phyloP scores from a whole-genome alignment of 148 eudicot species.

The Pharnaceum exiguum region DNA sequence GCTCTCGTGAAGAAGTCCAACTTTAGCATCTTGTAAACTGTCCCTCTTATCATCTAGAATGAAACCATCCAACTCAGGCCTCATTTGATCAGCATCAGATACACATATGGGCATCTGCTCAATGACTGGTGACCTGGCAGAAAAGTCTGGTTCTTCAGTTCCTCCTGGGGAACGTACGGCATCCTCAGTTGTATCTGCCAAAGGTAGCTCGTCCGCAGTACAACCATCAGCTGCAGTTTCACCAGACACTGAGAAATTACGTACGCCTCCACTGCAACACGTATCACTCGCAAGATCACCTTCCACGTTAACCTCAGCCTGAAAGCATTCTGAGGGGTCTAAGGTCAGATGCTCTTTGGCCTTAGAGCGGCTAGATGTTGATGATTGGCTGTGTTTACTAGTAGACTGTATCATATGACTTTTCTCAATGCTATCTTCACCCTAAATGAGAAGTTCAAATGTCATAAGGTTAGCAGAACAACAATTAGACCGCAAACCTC shows the following conservation, averaged over 20 bases:
- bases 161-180: slow-evolving; percentile 17
- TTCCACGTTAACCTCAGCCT: slow-evolving; percentile 11
- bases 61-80: slow-evolving; percentile 66
- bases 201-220: slow-evolving; percentile 15
- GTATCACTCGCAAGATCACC: slow-evolving; percentile 6
- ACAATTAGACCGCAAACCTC: background rate
- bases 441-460: slow-evolving; percentile 23
- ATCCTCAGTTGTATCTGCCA: slow-evolving; percentile 13
- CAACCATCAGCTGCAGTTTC: slow-evolving; percentile 5
- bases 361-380: slow-evolving; percentile 22
- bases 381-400: slow-evolving; percentile 15
- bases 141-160: slow-evolving; percentile 18
- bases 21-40: slow-evolving; percentile 23
- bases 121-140: slow-evolving; percentile 35
- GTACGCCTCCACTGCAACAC: slow-evolving; percentile 13
- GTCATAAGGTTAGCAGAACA: slow-evolving; percentile 2
- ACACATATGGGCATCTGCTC: slow-evolving; percentile 24
- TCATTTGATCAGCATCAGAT: slow-evolving; percentile 37
- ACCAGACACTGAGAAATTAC: slow-evolving; percentile 7
- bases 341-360: slow-evolving; percentile 13
- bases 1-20: slow-evolving; percentile 23
- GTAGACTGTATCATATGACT: slow-evolving; percentile 8
- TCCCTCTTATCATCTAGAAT: slow-evolving; percentile 31
- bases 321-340: slow-evolving; percentile 26
- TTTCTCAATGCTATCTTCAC: slow-evolving; percentile 15